These are phyloP conservation scores for Phaffia australis DNA, from an alignment of 768 basidiomycete species.

Conservation along the genomic window DNA sequence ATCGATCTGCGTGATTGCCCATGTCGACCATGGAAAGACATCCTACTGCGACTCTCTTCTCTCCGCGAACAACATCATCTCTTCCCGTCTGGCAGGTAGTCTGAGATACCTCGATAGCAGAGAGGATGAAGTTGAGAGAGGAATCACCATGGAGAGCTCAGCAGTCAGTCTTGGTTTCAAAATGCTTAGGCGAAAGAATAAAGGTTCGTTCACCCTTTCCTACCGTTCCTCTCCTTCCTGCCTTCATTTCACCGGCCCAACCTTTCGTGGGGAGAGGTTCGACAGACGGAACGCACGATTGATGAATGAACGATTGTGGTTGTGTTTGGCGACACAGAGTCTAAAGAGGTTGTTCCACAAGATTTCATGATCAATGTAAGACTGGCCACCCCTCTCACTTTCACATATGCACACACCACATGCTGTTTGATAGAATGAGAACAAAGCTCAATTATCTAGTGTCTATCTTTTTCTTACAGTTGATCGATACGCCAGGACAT, in stretches of 20 bases:
- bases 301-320: too few species aligned
- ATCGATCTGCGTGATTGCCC: constrained; percentile 26
- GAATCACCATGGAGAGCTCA: constrained; percentile 98
- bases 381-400: neutral
- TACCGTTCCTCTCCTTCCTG: neutral
- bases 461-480: constrained; percentile 30
- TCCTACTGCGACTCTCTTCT: constrained; percentile 80
- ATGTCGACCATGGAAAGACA: constrained; percentile 60
- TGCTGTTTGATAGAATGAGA: neutral
- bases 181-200: constrained; percentile 29
- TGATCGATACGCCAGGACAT: constrained; percentile 98
- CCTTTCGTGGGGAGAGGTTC: neutral
- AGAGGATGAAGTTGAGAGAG: constrained; percentile 93
- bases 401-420: neutral
- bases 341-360: constrained; percentile 20
- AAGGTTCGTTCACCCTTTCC: constrained; percentile 26
- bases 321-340: neutral
- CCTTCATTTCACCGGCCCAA: neutral
- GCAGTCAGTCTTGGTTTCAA: constrained; percentile 44
- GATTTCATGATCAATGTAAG: constrained; percentile 27
- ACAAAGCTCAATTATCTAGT: neutral
- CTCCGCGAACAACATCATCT: constrained; percentile 96
- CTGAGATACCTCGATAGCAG: constrained; percentile 88
- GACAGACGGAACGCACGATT: too few species aligned
- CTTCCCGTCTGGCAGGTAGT: constrained; percentile 85